Conservation (phyloP, 176 grass and related monocot genomes). For the Elymus sibiricus region DNA sequence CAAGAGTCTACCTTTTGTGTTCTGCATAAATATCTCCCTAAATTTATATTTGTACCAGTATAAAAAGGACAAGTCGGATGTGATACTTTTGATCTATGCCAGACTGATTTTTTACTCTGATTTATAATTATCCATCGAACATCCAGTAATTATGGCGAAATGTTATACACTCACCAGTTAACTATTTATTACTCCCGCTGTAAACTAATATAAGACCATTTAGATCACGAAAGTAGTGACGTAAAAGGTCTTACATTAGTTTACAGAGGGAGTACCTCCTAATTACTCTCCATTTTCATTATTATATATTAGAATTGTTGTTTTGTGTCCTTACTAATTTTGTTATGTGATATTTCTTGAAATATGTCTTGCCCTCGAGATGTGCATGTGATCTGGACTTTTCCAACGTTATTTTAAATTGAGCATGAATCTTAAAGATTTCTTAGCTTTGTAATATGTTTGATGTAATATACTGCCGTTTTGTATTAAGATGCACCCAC, state of each 20-base stretch:
- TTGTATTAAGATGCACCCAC: background rate
- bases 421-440: background rate
- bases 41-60: background rate
- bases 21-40: background rate
- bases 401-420: background rate
- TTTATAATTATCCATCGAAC: background rate
- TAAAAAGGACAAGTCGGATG: too few species aligned
- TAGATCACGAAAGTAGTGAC: too few species aligned
- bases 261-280: background rate
- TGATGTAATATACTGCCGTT: background rate
- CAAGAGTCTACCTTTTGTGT: background rate
- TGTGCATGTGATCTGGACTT: background rate
- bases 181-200: background rate
- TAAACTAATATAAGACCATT: too few species aligned
- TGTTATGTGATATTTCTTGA: background rate
- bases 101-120: background rate
- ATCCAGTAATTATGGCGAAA: background rate
- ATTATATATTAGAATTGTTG: background rate
- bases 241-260: too few species aligned
- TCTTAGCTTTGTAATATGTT: background rate
- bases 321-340: background rate
- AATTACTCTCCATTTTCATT: background rate
- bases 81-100: background rate
- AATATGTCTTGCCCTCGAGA: background rate
- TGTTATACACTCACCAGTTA: background rate